These are phyloP conservation scores for Xerocomus subilludens DNA, from an alignment of 1,284 basidiomycete genomes.

Conservation along the genomic window DNA sequence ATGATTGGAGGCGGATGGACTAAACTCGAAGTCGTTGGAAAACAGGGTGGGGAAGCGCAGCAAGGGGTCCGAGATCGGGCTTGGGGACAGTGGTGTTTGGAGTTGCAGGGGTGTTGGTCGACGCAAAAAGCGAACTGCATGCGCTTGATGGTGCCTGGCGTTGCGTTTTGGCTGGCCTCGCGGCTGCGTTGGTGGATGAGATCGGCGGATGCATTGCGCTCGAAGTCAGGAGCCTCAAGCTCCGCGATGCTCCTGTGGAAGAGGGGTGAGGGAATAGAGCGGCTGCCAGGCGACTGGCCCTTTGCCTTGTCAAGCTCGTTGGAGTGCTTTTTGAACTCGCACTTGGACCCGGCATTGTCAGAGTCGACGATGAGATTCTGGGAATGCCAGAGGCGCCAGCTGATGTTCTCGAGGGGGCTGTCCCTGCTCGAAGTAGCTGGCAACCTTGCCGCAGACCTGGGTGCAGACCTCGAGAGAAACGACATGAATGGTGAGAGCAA, in stretches of 20 bases:
- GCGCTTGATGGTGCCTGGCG: slow-evolving; percentile 77
- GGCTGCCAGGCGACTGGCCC: slow-evolving; percentile 65
- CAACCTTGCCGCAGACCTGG: too few relatives aligned
- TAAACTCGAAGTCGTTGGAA: slow-evolving; percentile 78
- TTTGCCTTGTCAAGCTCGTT: slow-evolving; percentile 90
- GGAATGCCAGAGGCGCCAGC: slow-evolving; percentile 89
- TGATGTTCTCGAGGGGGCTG: too few relatives aligned
- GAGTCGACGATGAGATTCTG: slow-evolving; percentile 88
- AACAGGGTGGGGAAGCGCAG: slow-evolving; percentile 78
- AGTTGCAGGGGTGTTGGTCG: slow-evolving; percentile 68
- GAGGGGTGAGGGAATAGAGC: slow-evolving; percentile 53
- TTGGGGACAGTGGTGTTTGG: slow-evolving; percentile 63
- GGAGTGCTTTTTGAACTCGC: slow-evolving; percentile 86
- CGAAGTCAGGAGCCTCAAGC: slow-evolving; percentile 81
- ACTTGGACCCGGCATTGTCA: slow-evolving; percentile 85
- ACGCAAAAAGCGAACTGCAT: slow-evolving; percentile 88
- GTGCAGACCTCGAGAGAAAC: too few relatives aligned
- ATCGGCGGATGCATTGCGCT: slow-evolving; percentile 75
- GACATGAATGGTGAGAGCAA: too few relatives aligned
- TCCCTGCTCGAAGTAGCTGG: too few relatives aligned
- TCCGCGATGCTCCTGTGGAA: slow-evolving; percentile 75
- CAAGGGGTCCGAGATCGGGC: slow-evolving; percentile 69
- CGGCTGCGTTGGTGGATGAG: slow-evolving; percentile 79
- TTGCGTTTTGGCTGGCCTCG: slow-evolving; percentile 70
- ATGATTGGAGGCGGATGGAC: slow-evolving; percentile 83